Evolutionary conservation across 768 basidiomycete species (phyloP).

Genomic region (Boletus rubroflammeus): DNA sequence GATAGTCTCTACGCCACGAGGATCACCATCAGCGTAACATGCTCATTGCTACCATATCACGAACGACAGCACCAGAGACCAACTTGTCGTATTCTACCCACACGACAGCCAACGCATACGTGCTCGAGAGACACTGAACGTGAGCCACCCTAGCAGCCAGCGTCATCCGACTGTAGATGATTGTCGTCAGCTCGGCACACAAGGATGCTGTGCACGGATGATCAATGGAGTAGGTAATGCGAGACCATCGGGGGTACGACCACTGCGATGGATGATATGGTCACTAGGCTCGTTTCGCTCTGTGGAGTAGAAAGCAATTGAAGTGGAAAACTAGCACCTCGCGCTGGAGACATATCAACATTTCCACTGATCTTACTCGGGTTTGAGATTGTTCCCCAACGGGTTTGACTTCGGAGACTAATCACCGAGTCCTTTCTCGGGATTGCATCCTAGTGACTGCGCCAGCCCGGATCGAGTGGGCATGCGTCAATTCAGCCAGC

Average conservation of each 20-base stretch:
- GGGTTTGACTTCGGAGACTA: background rate
- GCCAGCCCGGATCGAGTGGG: background rate
- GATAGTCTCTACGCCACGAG: background rate
- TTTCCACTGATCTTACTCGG: background rate
- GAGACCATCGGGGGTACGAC: background rate
- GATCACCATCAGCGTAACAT: background rate
- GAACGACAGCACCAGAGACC: background rate
- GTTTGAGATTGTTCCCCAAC: background rate
- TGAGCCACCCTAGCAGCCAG: slow-evolving; percentile 7
- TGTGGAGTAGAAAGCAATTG: background rate
- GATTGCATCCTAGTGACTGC: background rate
- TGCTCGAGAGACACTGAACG: background rate
- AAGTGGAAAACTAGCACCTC: background rate
- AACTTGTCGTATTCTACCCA: too few relatives aligned
- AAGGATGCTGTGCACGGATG: slow-evolving; percentile 8
- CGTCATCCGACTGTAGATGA: slow-evolving; percentile 5
- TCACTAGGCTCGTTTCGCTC: background rate
- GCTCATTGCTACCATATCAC: background rate
- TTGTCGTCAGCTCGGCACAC: background rate
- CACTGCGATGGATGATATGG: background rate
- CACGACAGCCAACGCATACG: background rate
- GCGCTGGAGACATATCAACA: background rate
- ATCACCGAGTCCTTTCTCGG: background rate
- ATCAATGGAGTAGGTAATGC: background rate
- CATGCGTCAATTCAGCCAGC: background rate